Evolutionary conservation across 495 filamentous ascomycete genomes (phyloP).

Genomic region (Trichoderma orchidacearum): DNA sequence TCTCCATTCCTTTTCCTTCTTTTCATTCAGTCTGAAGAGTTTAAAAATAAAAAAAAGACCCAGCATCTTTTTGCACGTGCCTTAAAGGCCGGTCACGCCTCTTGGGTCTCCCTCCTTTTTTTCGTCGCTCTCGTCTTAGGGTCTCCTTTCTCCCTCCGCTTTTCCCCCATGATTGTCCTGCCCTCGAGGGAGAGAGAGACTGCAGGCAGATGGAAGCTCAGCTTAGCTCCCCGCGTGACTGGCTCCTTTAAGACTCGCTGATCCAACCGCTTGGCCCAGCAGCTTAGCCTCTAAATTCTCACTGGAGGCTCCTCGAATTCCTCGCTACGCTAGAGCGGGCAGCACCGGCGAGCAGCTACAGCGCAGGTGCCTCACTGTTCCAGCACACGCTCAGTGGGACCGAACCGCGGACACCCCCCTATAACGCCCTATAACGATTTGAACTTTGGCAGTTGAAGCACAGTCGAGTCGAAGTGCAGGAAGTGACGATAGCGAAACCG

Average conservation of each 20-base stretch:
- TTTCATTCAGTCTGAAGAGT: too few species aligned
- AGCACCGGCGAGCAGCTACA: not conserved
- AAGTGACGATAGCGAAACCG: too few species aligned
- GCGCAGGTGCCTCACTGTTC: not conserved
- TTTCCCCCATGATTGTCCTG: not conserved
- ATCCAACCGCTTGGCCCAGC: not conserved
- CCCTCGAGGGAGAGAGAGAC: not conserved
- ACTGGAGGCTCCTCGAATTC: too few species aligned
- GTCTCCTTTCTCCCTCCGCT: not conserved
- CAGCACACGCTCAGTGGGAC: not conserved
- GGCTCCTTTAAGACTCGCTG: not conserved
- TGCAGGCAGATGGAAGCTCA: not conserved
- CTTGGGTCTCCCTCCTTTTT: not conserved
- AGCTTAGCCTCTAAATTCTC: too few species aligned
- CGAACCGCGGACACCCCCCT: not conserved
- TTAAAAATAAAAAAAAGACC: too few species aligned
- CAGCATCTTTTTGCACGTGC: not conserved
- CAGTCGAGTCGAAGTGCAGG: too few species aligned
- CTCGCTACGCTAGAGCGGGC: too few species aligned
- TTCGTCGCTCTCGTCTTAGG: too few species aligned
- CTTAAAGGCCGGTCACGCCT: not conserved
- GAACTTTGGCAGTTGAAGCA: too few species aligned
- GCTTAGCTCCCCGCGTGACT: not conserved
- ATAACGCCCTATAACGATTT: too few species aligned
- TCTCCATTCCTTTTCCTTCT: not conserved